Conservation (phyloP, 2,329 filamentous ascomycete genomes). For the Acrocalymma vagum region DNA sequence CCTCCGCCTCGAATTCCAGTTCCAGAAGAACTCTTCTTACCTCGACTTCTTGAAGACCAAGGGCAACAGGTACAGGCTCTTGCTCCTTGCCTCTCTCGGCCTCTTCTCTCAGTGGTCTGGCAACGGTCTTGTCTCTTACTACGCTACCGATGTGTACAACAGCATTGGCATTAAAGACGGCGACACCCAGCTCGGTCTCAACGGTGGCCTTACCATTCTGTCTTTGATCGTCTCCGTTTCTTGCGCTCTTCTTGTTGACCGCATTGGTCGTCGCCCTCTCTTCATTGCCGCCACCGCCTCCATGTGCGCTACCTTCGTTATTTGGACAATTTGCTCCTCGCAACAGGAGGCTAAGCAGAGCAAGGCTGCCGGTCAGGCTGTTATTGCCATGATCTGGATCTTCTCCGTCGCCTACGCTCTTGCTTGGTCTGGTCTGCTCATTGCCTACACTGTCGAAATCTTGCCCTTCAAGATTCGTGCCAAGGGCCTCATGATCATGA, state of each 20-base stretch:
- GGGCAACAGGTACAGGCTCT: constrained; percentile 71
- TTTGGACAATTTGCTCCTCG: constrained; percentile 52
- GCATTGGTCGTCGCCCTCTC: constrained; percentile 62
- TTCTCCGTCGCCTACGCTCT: constrained; percentile 63
- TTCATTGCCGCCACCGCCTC: constrained; percentile 57
- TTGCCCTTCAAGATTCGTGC: constrained; percentile 59
- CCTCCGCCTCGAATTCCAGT: constrained; percentile 64
- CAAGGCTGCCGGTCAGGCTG: constrained; percentile 53
- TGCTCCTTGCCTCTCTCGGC: constrained; percentile 69
- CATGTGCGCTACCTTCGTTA: constrained; percentile 44
- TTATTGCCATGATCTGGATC: constrained; percentile 61
- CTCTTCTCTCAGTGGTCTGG: constrained; percentile 74
- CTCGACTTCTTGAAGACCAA: constrained; percentile 68
- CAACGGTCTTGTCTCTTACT: constrained; percentile 73
- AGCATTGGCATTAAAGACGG: constrained; percentile 66
- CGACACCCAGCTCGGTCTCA: constrained; percentile 50
- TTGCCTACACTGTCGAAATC: constrained; percentile 62
- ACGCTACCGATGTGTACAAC: constrained; percentile 69
- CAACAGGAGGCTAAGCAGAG: constrained; percentile 59
- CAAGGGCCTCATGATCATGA: constrained; percentile 64
- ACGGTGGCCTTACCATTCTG: constrained; percentile 67
- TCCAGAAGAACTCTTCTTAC: constrained; percentile 61
- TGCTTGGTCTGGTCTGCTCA: constrained; percentile 65
- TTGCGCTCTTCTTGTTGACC: constrained; percentile 65
- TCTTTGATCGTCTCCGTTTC: constrained; percentile 65